Evolutionary conservation across 164 flowering plant genomes (phyloP).

Genomic region (Amborella trichopoda): DNA sequence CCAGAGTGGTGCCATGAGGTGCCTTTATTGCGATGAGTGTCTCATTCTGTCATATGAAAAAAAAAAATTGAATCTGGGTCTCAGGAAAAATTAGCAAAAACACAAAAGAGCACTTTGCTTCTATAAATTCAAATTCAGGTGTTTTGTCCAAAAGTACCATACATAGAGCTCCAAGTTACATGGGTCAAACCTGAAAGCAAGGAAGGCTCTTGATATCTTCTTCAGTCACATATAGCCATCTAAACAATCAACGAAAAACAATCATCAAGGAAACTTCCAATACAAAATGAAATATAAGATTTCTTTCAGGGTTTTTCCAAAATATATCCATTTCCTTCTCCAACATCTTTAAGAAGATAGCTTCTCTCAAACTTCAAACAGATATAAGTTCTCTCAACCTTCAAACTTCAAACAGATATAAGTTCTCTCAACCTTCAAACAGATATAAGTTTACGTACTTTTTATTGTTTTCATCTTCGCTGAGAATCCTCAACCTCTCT

Average conservation of each 20-base stretch:
- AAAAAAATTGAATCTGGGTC: background rate
- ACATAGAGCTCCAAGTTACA: background rate
- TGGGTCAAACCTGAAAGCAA: slow-evolving; percentile 46
- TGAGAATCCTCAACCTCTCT: slow-evolving; percentile 72
- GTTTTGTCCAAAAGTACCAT: too few species aligned
- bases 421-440: background rate
- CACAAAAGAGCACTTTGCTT: slow-evolving; percentile 39
- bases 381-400: too few species aligned
- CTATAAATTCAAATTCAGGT: too few species aligned
- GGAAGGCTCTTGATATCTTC: slow-evolving; percentile 63
- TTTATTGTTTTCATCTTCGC: slow-evolving; percentile 82
- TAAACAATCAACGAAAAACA: slow-evolving; percentile 7
- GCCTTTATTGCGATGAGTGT: slow-evolving; percentile 63
- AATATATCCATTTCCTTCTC: background rate
- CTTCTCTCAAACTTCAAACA: background rate
- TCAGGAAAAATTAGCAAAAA: slow-evolving; percentile 9
- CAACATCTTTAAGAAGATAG: background rate
- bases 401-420: background rate
- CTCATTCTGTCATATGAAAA: slow-evolving; percentile 27
- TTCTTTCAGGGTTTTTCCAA: background rate
- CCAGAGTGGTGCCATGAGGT: slow-evolving; percentile 53
- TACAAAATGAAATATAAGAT: background rate
- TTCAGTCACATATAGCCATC: slow-evolving; percentile 76
- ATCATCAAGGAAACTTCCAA: background rate
- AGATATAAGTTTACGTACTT: slow-evolving; percentile 24